Evolutionary conservation across 352 stramenopile species (phyloP), one percentile per base, ranked within the genome.

Genomic region (Globisporangium recalcitrans): DNA sequence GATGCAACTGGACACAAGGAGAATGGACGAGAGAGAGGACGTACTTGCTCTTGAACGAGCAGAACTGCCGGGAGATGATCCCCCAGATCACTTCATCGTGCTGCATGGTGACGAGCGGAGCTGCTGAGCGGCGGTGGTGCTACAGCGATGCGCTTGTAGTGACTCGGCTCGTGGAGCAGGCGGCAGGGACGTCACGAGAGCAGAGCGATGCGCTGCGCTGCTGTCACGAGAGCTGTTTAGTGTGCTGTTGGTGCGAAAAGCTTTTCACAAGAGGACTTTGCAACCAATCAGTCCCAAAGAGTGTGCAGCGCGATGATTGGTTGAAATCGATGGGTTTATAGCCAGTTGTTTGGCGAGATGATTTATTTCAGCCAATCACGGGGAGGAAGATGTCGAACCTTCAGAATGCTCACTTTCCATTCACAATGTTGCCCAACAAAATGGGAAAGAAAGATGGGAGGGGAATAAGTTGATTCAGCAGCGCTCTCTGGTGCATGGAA

Each of bases 31-130:
- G 10, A 16, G 19, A 14, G 10, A 16, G 31, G 14, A 73, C 70
- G 52, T 83, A 90, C 78, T 97, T 98, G 67, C 85, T 96, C 88
- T 99, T 99, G 83, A 98, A 99, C 46, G 96, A 98, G 85, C 97
- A 99, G 74, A 99, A 99, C 74, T 98, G 87, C 73, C 98, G 91
- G 68, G 98, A 98, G 73, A 99, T 98, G 57, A 99, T 88, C 66
- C 97, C 75, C 97, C 97, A 99, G 71, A 99, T 99, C 51, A 99
- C 88, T 84, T 99, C 97, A 77, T 99, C 97, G 72, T 98, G 87
- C 77, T 97, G 88, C 91, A 97, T 97, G 56, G 65, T 81, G 60
- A 46, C 32, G 21, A 22, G 49, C 8, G 26, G 13, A 55, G 49
- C 26, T 55, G 21, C 6, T 27, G n/a, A n/a, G n/a, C n/a, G 21